Percentiles rank a stretch among this genome's conserved stretches.
phyloP scores from a whole-genome alignment of 768 basidiomycete genomes.

The Thelephora aurantiotincta region DNA sequence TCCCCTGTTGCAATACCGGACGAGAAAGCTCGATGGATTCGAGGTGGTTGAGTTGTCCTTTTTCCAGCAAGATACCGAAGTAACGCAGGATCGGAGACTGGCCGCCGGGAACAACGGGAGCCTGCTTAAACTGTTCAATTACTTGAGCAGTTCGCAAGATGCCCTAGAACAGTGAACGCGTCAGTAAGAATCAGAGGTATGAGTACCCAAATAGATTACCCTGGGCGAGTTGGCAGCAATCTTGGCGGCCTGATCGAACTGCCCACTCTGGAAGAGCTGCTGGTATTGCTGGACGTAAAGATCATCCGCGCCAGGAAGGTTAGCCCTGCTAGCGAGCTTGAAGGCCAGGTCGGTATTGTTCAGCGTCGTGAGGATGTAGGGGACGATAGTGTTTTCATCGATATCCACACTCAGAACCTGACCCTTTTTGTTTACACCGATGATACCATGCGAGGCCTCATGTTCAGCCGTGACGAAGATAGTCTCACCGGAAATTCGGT shows the following conservation, averaged over 20 bases:
- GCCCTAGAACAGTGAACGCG: slow-evolving; percentile 33
- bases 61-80: slow-evolving; percentile 97
- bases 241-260: slow-evolving; percentile 91
- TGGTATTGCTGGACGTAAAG: slow-evolving; percentile 92
- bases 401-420: slow-evolving; percentile 95
- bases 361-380: slow-evolving; percentile 84
- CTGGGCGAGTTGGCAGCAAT: slow-evolving; percentile 94
- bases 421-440: slow-evolving; percentile 99
- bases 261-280: slow-evolving; percentile 74
- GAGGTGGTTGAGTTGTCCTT: slow-evolving; percentile 92
- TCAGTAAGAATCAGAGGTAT: slow-evolving; percentile 2
- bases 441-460: slow-evolving; percentile 87
- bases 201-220: slow-evolving; percentile 25
- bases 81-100: slow-evolving; percentile 95
- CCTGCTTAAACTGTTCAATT: slow-evolving; percentile 94
- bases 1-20: slow-evolving; percentile 89
- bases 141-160: slow-evolving; percentile 90
- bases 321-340: slow-evolving; percentile 91
- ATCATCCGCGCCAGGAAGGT: slow-evolving; percentile 95
- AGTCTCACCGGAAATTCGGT: slow-evolving; percentile 97
- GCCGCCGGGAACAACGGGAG: slow-evolving; percentile 80
- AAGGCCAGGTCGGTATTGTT: slow-evolving; percentile 98
- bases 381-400: slow-evolving; percentile 91
- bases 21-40: slow-evolving; percentile 93
- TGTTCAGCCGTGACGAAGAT: slow-evolving; percentile 98